Percentiles rank a stretch among this genome's conserved stretches.
Conservation (phyloP, 805 yeast genomes). For the Debaryomyces prosopidis region DNA sequence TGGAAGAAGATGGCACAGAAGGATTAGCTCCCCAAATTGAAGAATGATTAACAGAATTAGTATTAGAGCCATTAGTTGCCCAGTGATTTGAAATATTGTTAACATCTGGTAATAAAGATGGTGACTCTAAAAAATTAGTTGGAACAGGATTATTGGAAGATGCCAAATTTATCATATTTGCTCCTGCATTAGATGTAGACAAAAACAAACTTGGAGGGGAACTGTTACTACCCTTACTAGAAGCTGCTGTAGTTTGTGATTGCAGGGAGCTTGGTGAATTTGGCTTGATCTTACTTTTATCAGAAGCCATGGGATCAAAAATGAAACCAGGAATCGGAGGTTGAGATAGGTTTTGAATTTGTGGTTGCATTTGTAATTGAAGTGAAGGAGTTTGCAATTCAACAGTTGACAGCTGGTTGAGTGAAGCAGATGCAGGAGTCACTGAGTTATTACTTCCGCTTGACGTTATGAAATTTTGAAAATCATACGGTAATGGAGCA, state of each 20-base stretch:
- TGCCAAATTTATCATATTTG: not conserved
- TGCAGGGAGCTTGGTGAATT: slow-evolving; percentile 23
- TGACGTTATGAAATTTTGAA: slow-evolving; percentile 15
- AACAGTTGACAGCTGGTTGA: not conserved
- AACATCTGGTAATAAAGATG: slow-evolving; percentile 14
- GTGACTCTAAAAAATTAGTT: slow-evolving; percentile 16
- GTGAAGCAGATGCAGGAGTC: slow-evolving; percentile 8
- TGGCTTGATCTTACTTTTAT: not conserved
- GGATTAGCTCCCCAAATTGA: slow-evolving; percentile 27
- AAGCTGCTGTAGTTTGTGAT: slow-evolving; percentile 9
- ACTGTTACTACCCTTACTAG: slow-evolving; percentile 10
- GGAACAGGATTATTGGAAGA: slow-evolving; percentile 1
- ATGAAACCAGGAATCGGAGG: not conserved
- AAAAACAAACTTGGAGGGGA: slow-evolving; percentile 27
- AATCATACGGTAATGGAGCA: slow-evolving; percentile 12
- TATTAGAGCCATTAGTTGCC: slow-evolving; percentile 7
- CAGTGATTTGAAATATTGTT: slow-evolving; percentile 11
- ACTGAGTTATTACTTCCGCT: slow-evolving; percentile 20
- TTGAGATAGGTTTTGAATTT: not conserved
- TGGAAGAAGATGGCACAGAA: not conserved
- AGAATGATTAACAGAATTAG: slow-evolving; percentile 4
- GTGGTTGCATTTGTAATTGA: not conserved
- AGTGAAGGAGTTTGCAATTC: not conserved
- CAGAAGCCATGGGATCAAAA: not conserved
- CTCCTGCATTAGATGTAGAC: slow-evolving; percentile 5